phyloP scores from a whole-genome alignment of 352 stramenopile genomes.

The Phytopythium ostracodes region DNA sequence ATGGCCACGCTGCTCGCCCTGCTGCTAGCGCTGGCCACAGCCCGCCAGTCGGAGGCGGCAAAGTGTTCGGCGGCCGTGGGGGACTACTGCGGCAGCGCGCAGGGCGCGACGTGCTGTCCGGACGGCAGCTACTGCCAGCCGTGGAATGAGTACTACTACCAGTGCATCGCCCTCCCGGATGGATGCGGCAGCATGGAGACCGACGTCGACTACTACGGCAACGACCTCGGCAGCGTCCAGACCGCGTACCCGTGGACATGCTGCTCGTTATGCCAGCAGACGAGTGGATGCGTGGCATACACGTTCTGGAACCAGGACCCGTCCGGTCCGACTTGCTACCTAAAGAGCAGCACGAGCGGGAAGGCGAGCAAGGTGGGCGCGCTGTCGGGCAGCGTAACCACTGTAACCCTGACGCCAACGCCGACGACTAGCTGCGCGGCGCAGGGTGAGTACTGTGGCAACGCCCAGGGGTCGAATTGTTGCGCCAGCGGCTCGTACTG shows the following conservation, averaged over 20 bases:
- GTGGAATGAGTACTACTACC: constrained; percentile 55
- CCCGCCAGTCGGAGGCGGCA: not conserved
- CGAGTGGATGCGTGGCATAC: constrained; percentile 31
- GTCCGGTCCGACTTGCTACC: no score
- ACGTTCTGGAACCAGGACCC: constrained; percentile 42
- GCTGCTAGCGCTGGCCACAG: not conserved
- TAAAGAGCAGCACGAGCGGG: no score
- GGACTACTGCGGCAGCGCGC: constrained; percentile 37
- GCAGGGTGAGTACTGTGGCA: constrained; percentile 41
- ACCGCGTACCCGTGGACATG: constrained; percentile 29
- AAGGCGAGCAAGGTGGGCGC: no score
- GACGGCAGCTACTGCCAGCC: constrained; percentile 45
- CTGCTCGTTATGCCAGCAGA: constrained; percentile 27
- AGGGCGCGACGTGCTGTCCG: constrained; percentile 40
- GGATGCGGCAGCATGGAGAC: constrained; percentile 43
- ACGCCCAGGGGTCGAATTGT: constrained; percentile 30
- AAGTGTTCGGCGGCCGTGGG: constrained; percentile 20
- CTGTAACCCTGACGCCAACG: no score
- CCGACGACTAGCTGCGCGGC: no score
- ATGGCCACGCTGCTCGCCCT: no score
- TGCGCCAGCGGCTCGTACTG: constrained; percentile 39
- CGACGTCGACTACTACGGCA: constrained; percentile 49
- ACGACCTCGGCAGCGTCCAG: constrained; percentile 30
- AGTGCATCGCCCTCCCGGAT: constrained; percentile 33
- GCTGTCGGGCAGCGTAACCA: no score